A percentile compares a stretch with the other conserved stretches of the same genome.
phyloP scores from a whole-genome alignment of 1,284 basidiomycete genomes.

The Taiwanofungus camphoratus region DNA sequence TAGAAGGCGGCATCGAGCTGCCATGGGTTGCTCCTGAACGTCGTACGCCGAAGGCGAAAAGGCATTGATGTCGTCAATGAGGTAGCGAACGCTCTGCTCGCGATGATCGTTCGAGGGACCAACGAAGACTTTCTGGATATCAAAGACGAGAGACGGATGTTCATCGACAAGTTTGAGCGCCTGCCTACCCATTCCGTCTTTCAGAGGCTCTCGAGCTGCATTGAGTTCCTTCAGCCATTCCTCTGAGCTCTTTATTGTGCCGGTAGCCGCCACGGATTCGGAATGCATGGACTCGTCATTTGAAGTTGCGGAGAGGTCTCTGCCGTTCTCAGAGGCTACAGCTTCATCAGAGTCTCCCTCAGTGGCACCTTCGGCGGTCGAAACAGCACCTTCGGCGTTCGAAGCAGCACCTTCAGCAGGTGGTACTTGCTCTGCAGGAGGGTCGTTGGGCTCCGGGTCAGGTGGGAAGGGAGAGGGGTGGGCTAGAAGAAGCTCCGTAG shows the following conservation, averaged over 20 bases:
- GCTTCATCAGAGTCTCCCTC: constrained; percentile 12
- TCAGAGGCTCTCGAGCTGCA: constrained; percentile 60
- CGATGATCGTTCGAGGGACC: constrained; percentile 56
- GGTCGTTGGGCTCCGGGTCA: constrained; percentile 42
- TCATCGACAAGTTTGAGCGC: constrained; percentile 82
- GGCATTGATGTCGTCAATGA: constrained; percentile 68
- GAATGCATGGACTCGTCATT: constrained; percentile 2
- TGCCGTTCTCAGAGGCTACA: constrained; percentile 10
- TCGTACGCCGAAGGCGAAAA: constrained; percentile 65
- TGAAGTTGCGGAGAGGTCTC: constrained; percentile 5
- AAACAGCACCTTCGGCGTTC: constrained; percentile 22
- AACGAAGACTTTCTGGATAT: constrained; percentile 78
- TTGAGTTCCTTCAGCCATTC: constrained; percentile 64
- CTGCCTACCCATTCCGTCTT: constrained; percentile 58
- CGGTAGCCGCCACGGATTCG: constrained; percentile 2
- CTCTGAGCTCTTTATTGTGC: constrained; percentile 44
- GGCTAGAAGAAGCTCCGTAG: constrained; percentile 83
- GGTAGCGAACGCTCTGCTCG: constrained; percentile 52
- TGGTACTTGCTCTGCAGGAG: constrained; percentile 28
- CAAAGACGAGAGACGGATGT: constrained; percentile 85
- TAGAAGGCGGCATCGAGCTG: constrained; percentile 81
- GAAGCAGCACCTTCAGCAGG: constrained; percentile 20
- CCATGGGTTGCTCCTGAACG: constrained; percentile 66
- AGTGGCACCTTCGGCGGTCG: constrained; percentile 15
- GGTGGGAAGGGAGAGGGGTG: constrained; percentile 77